Base-by-base conservation (phyloP, 2,329 filamentous ascomycete genomes). In the Colletotrichum sp. region DNA sequence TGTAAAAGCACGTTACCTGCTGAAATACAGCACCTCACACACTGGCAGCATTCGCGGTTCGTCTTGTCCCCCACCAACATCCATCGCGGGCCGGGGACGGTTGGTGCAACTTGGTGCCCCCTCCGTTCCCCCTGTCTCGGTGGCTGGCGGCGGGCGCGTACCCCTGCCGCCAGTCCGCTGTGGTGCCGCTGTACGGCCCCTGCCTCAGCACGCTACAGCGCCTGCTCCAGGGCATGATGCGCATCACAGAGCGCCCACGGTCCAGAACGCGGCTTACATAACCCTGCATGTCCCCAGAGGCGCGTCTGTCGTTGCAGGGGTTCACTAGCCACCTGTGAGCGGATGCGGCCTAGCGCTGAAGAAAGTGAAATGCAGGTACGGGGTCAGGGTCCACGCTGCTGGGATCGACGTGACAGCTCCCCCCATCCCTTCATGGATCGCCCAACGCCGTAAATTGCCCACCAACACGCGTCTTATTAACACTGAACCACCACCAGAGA, bases 311-410 rank as follows among this genome's bases (percentile, higher is more conserved):
- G 26, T 49, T 39, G 34, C 73, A 76, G 59, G 73, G 73, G 44
- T 68, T 28, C 59, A 55, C 73, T 68, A 26, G 70, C 70, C 63
- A 65, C 65, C 71, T 44, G 18, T 32, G 30, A 52, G 67, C 71
- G 60, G 57, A 76, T 74, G 59, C 60, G 75, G 71, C 44, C 66
- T 76, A 76, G 75, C 60, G 71, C 52, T 76, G 72, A 75, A 70
- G 71, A 76, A 71, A 66, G 44, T 60, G 60, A 75, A 67, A 76
- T 76, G 75, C 75, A 75, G 65, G 60, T 71, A 75, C 59, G 44
- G 65, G 49, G 52, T 69, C 49, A 75, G 69, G 69, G 73, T 76
- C 75, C 71, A 75, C 71, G 60, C 62, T 18, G 60, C 36, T 71
- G 71, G 75, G 75, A 75, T 71, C 34, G 71, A 76, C 71, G 59